Base-by-base conservation (phyloP, 2,329 filamentous ascomycete genomes). In the Trichoderma oligosporum region DNA sequence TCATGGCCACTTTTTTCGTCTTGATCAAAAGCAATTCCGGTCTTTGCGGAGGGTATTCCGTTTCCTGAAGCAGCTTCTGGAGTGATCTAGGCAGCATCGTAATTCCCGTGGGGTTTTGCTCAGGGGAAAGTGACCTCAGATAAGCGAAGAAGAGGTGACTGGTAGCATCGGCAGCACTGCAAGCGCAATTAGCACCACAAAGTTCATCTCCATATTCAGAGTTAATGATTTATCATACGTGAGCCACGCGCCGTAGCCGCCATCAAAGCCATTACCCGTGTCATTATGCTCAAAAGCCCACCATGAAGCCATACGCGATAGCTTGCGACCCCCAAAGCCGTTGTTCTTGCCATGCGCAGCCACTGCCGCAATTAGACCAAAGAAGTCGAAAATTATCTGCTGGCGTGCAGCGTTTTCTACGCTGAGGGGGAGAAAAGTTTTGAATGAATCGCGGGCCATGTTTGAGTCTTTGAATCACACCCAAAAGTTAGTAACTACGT, bases 101-200 rank as follows among this genome's bases (percentile, higher is more conserved):
- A 60, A 97, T 96, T 45, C 89, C 89, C 61, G 84, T 89, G 52
- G 87, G 77, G 27, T 84, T 82, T 61, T 86, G 82, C 61, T 93
- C 87, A n/a, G 94, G 93, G 1, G 91, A 85, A 45, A 96, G 76
- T 0, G 92, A 97, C 65, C 94, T 84, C 46, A 99, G 83, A 70
- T 97, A 99, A 56, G 94, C 94, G 70, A 99, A 99, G 79, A 99
- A 99, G 55, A 99, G 78, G 76, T 99, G 94, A 67, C 92, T 96
- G 18, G 93, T 91, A 54, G 94, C 94, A 78, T 97, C 91, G 59
- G 94, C 94, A 60, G 93, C 92, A 67, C 89, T 95, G 52, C 14
- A 29, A 45, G 54, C 20, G 22, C n/a, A 12, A 42, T 61, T 35
- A 63, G 52, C 39, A 42, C 22, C 31, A 16, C 18, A 20, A 20